Evolutionary conservation across 2,329 filamentous ascomycete genomes (phyloP), one percentile per base, ranked within the genome.

Genomic region (Mariannaea sp.): DNA sequence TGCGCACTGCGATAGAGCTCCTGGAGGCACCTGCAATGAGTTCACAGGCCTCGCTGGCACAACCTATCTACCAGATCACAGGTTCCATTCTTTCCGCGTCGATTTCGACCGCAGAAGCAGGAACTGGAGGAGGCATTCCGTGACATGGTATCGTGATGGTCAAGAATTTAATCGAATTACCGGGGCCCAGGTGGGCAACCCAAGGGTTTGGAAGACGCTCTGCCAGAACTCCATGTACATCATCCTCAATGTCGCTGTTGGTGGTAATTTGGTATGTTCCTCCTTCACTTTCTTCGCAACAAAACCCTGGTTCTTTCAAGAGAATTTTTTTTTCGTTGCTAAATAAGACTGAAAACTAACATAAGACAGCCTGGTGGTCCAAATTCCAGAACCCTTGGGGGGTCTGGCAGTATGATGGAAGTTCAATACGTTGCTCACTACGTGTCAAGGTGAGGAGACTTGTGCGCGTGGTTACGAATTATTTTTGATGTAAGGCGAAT

Each of bases 211-310:
- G 81, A 72, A 66, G 4, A 71, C 73, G 3, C 65, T 84, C 14
- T 78, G 78, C 13, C 76, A 81, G 57, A 76, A 70, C 47, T 76
- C 80, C 3, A 60, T 81, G 63, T 82, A 75, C 58, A 65, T 84
- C 42, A 76, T 84, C 50, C 65, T 84, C 43, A 83, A 84, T 54
- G 71, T 84, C 7, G 81, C 81, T 39, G 76, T 84, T 22, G 81
- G 81, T 9, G 81, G 81, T 17, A 69, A 75, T 60, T 79, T 70
- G 77, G 80, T 80, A 70, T 67, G 78, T 75, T 6, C 22, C 22
- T 49, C 40, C n/a, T n/a, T 14, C 14, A 2, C 4, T n/a, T 3
- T 19, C 14, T 4, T 5, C n/a, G n/a, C n/a, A n/a, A n/a, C n/a
- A n/a, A n/a, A n/a, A n/a, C n/a, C n/a, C n/a, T n/a, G n/a, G n/a